Conservation (phyloP, 169 alveolate genomes). For the Amoebophrya sp. region DNA sequence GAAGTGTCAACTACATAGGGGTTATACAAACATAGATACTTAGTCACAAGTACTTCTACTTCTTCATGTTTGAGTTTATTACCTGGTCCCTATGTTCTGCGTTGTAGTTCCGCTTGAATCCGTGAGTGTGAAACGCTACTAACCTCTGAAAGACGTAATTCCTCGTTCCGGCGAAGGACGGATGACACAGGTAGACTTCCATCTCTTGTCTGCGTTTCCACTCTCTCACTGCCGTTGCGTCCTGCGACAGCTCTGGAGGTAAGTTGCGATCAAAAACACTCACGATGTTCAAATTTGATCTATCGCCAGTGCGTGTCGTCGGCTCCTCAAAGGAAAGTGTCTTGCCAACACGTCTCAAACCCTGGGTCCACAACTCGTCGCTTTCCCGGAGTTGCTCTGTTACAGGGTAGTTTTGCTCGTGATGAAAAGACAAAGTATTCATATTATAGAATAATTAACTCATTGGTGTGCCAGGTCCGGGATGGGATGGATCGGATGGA, state of each 20-base stretch:
- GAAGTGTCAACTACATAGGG: too few species aligned
- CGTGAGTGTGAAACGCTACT: neutral
- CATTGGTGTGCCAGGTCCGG: too few species aligned
- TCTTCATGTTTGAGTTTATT: too few species aligned
- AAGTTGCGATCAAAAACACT: neutral
- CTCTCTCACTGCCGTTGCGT: neutral
- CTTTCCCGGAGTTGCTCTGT: slow-evolving; percentile 8
- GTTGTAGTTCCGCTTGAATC: neutral
- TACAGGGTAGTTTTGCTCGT: too few species aligned
- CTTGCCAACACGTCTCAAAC: neutral
- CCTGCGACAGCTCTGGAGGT: neutral
- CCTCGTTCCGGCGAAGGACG: neutral
- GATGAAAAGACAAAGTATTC: too few species aligned
- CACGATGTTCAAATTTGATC: neutral
- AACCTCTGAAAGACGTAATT: too few species aligned
- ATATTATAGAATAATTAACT: too few species aligned
- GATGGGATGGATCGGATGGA: too few species aligned
- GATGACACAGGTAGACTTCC: slow-evolving; percentile 11
- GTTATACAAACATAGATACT: too few species aligned
- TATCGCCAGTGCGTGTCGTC: neutral
- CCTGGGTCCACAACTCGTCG: neutral
- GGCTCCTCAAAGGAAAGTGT: neutral
- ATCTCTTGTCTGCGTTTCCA: neutral
- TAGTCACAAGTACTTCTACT: too few species aligned
- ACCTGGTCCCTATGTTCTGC: neutral